Percentiles rank a stretch among this genome's conserved stretches.
Evolutionary conservation across 345 rosid species (phyloP).

Genomic region (Salix udensis): DNA sequence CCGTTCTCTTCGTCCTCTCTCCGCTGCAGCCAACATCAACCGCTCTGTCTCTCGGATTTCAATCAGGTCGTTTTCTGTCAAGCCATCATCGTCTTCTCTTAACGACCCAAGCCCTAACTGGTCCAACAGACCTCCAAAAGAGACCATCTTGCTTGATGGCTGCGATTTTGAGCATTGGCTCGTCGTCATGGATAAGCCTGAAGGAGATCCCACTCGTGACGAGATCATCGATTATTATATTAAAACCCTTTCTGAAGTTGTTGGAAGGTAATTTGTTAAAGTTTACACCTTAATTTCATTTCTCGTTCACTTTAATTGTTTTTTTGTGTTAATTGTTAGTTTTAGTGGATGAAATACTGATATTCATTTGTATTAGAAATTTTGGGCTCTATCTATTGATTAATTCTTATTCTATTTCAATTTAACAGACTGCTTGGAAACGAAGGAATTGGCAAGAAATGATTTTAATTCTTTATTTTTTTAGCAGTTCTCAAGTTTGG

Average conservation of each 20-base stretch:
- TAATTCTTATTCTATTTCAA: neutral
- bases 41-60: slow-evolving; percentile 11
- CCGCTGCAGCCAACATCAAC: slow-evolving; percentile 11
- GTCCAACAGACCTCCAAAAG: slow-evolving; percentile 90
- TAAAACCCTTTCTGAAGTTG: slow-evolving; percentile 62
- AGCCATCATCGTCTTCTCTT: slow-evolving; percentile 57
- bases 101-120: slow-evolving; percentile 75
- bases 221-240: slow-evolving; percentile 74
- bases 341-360: neutral
- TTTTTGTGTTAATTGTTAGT: neutral
- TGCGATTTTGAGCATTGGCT: slow-evolving; percentile 98
- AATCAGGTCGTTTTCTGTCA: slow-evolving; percentile 36
- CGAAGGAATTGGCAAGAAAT: too few species aligned
- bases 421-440: neutral
- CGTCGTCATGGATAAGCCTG: slow-evolving; percentile 68
- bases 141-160: slow-evolving; percentile 84
- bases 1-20: neutral
- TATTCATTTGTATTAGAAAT: neutral
- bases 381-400: neutral
- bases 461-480: too few species aligned
- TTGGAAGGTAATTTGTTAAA: slow-evolving; percentile 60
- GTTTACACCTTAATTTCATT: neutral
- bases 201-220: slow-evolving; percentile 68
- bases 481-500: too few species aligned
- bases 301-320: neutral